A percentile compares a stretch with the other conserved stretches of the same genome.
These are phyloP conservation scores for Teratosphaeria destructans DNA, from an alignment of 2,329 filamentous ascomycete species.

Conservation along the genomic window DNA sequence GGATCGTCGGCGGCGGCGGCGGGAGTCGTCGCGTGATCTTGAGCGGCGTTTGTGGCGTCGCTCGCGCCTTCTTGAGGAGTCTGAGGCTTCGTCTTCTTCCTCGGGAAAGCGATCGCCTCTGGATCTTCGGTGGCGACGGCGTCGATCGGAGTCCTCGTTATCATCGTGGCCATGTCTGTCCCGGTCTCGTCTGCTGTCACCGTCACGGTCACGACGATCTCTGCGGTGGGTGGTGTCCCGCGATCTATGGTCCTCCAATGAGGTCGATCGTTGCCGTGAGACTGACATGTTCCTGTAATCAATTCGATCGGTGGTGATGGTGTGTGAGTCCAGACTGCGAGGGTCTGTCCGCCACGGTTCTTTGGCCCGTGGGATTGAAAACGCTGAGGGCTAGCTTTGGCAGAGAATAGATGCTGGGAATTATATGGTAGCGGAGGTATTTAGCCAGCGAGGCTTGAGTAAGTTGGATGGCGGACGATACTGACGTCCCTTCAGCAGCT, in stretches of 20 bases:
- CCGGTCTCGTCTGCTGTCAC: neutral
- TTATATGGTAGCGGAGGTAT: no score
- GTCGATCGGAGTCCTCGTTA: neutral
- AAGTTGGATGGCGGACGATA: no score
- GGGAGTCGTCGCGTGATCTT: slow-evolving; percentile 12
- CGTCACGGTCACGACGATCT: neutral
- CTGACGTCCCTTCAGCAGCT: no score
- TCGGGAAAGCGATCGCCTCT: neutral
- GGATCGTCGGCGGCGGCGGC: slow-evolving; percentile 11
- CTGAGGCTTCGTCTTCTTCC: neutral
- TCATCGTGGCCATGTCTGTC: neutral
- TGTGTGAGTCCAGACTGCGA: no score
- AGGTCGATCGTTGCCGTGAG: neutral
- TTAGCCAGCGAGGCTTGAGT: no score
- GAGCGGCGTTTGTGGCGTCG: slow-evolving; percentile 12
- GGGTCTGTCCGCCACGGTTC: no score
- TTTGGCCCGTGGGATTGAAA: no score
- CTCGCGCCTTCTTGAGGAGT: neutral
- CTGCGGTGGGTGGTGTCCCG: neutral
- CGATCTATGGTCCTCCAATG: neutral
- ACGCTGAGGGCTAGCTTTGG: no score
- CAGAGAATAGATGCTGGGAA: no score
- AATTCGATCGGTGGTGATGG: no score
- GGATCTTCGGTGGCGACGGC: neutral
- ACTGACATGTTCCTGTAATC: neutral